Evolutionary conservation across 2,329 filamentous ascomycete genomes (phyloP).

Genomic region (Colletotrichum liriopes): DNA sequence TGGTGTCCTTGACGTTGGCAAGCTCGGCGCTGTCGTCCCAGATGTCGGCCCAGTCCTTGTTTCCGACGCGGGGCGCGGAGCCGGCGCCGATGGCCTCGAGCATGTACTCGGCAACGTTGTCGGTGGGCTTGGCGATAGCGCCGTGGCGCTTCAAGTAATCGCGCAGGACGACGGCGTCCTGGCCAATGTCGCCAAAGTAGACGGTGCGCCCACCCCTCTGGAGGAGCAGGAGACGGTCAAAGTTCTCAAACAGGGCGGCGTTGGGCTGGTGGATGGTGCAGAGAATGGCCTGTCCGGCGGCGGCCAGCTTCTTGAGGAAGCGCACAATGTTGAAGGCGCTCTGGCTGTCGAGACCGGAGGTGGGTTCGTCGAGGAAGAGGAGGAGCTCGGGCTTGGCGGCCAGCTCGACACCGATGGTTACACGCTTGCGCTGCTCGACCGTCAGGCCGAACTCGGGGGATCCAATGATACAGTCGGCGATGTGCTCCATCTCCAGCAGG

Average conservation of each 20-base stretch:
- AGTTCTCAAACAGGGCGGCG: constrained; percentile 88
- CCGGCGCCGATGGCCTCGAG: constrained; percentile 87
- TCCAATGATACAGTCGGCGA: constrained; percentile 73
- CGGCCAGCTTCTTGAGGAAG: constrained; percentile 82
- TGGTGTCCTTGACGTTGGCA: constrained; percentile 75
- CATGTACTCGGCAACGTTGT: constrained; percentile 84
- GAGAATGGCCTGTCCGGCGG: constrained; percentile 88
- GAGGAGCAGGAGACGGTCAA: constrained; percentile 85
- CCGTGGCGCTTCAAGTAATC: constrained; percentile 74
- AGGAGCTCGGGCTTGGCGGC: constrained; percentile 85
- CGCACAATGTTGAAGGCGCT: constrained; percentile 84
- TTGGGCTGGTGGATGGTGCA: constrained; percentile 95
- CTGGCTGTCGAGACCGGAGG: constrained; percentile 80
- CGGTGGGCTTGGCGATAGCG: constrained; percentile 69
- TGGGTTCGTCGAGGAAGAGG: constrained; percentile 85
- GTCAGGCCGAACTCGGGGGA: constrained; percentile 79
- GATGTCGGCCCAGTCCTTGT: constrained; percentile 84
- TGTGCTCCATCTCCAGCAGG: constrained; percentile 71
- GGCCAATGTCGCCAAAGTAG: constrained; percentile 89
- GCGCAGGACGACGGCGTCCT: constrained; percentile 80
- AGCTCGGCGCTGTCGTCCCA: constrained; percentile 84
- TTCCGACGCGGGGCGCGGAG: constrained; percentile 79
- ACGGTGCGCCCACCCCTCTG: constrained; percentile 85
- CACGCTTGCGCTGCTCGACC: constrained; percentile 77
- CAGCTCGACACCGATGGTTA: constrained; percentile 94